These are phyloP conservation scores for Scenedesmus sp. DNA, from an alignment of 163 green algal species.

Conservation along the genomic window DNA sequence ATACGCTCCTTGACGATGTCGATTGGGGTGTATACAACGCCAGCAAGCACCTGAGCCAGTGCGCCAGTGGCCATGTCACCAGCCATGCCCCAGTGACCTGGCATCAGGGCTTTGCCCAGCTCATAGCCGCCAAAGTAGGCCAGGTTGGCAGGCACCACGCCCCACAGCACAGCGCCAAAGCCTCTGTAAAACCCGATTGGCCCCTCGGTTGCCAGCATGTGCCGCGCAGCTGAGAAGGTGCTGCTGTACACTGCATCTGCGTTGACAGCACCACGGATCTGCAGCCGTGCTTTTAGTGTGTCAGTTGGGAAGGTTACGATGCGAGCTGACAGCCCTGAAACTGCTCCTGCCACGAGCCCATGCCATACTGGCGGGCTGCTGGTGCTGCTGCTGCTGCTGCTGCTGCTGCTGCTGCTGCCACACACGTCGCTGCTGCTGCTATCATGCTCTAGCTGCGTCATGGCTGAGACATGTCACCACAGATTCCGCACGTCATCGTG, in stretches of 20 bases:
- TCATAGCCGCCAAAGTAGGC: conserved; percentile 91
- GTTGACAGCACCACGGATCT: conserved; percentile 74
- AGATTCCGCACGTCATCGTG: not conserved
- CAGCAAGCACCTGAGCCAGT: conserved; percentile 78
- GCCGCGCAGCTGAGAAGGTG: not conserved
- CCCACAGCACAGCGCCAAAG: conserved; percentile 80
- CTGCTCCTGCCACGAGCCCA: conserved; percentile 31
- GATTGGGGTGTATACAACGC: conserved; percentile 87
- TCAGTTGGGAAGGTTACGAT: conserved; percentile 74
- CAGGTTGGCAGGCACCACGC: conserved; percentile 68
- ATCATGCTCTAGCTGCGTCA: not conserved
- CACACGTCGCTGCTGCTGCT: not conserved
- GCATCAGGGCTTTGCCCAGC: conserved; percentile 60
- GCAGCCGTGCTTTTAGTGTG: conserved; percentile 86
- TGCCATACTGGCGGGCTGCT: conserved; percentile 26
- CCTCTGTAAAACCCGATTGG: conserved; percentile 78
- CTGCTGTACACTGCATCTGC: conserved; percentile 15
- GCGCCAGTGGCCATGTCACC: conserved; percentile 77
- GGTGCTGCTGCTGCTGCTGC: conserved; percentile 25
- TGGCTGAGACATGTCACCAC: not conserved
- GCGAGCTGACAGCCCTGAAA: conserved; percentile 34
- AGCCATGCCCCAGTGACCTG: conserved; percentile 55
- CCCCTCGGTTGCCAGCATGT: conserved; percentile 56
- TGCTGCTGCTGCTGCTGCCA: conserved; percentile 6
- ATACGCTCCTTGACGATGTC: conserved; percentile 92